Percentiles rank a stretch among this genome's conserved stretches.
Conservation (phyloP, 495 filamentous ascomycete genomes). For the Penicillium nucicola region DNA sequence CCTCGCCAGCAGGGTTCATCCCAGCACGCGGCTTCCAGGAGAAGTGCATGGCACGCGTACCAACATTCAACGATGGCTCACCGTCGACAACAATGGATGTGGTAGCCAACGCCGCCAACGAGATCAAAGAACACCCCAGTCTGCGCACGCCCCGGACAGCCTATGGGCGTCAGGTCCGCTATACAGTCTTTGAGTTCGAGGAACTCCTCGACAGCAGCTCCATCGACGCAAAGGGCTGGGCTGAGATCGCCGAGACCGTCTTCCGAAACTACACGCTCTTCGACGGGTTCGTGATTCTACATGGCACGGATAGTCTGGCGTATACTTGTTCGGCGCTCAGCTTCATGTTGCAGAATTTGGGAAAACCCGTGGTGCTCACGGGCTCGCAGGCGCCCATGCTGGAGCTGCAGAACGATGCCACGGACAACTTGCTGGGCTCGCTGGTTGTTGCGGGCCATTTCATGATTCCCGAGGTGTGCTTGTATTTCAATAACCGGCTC, state of each 20-base stretch:
- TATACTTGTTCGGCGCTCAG: constrained; percentile 90
- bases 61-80: constrained; percentile 86
- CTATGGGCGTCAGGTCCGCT: constrained; percentile 80
- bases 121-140: constrained; percentile 48
- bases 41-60: constrained; percentile 75
- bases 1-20: constrained; percentile 60
- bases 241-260: constrained; percentile 70
- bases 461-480: constrained; percentile 91
- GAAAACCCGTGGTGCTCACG: constrained; percentile 88
- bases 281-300: constrained; percentile 93
- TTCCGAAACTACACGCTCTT: constrained; percentile 82
- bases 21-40: constrained; percentile 81
- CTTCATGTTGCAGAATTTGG: constrained; percentile 91
- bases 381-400: constrained; percentile 93
- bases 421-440: constrained; percentile 91
- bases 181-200: constrained; percentile 82
- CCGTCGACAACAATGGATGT: constrained; percentile 53
- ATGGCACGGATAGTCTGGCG: constrained; percentile 90
- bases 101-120: constrained; percentile 43
- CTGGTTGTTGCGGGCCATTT: constrained; percentile 95
- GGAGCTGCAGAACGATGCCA: constrained; percentile 88
- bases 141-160: constrained; percentile 77
- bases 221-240: constrained; percentile 89
- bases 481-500: constrained; percentile 94
- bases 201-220: constrained; percentile 88